Evolutionary conservation across 129 eudicot genomes (phyloP), one percentile per base, ranked within the genome.

Genomic region (Flaveria robusta): DNA sequence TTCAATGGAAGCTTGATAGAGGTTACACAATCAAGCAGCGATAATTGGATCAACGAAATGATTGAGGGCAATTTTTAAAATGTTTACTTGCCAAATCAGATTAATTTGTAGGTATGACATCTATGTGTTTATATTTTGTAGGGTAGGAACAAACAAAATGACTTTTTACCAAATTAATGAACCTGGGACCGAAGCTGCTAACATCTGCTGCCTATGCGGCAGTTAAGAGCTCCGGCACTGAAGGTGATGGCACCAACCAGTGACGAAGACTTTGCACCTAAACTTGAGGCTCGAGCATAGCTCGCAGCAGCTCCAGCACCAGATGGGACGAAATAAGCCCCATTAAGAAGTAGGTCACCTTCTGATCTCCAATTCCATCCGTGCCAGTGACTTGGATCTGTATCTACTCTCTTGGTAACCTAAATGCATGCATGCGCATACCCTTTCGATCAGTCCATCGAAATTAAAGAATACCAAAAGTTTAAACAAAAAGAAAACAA

Each of bases 361-460:
- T 91, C 97, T 52, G 97, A 91, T 63, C 97, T 83, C 96, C 97
- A 91, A 70, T 91, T 91, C 97, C 97, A 91, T 41, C 92, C 89
- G 22, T 87, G 84, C 97, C 97, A 91, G 15, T 77, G 79, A 29
- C 78, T 59, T 72, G 68, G 59, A 64, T 77, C 74, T 7, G 90
- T 79, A 1, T 87, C 88, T 26, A 86, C 90, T 51, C 97, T 87
- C 82, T 91, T 91, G n/a, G 97, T 91, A 60, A 91, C 97, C 97
- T 91, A 34, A 7, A 43, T 23, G 52, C 14, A 43, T 23, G 52
- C 14, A 43, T 24, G 77, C 55, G n/a, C n/a, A 47, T 14, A 47
- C 52, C 16, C 7, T 47, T 47, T 14, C 18, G 7, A 43, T 23
- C 1, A 41, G 16, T 19, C 4, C 43, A 51, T 19, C 22, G 2